Evolutionary conservation across 306 rosid species (phyloP).

Genomic region (Corylus americana): DNA sequence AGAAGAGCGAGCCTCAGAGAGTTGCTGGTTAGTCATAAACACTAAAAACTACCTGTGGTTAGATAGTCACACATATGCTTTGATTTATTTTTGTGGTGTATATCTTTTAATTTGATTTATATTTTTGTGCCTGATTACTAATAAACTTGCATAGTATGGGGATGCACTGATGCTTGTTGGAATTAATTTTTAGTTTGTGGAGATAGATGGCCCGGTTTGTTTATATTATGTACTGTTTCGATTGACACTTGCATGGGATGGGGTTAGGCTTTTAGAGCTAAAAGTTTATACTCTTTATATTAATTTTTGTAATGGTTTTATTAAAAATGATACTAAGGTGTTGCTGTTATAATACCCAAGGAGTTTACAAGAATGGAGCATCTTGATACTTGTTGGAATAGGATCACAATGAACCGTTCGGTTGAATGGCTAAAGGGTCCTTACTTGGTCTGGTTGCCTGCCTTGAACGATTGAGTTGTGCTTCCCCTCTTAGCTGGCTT

Average conservation of each 20-base stretch:
- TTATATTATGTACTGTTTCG: neutral
- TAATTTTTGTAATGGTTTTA: neutral
- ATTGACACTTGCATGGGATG: neutral
- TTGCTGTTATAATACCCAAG: neutral
- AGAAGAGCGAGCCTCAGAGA: constrained; percentile 77
- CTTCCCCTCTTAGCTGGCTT: neutral
- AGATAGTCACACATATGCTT: neutral
- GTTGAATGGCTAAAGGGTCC: neutral
- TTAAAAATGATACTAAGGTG: neutral
- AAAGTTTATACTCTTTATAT: neutral
- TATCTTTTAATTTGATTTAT: neutral
- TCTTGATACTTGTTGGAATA: neutral
- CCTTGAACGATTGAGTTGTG: neutral
- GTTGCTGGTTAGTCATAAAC: constrained; percentile 70
- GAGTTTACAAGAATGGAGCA: neutral
- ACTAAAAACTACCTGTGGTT: neutral
- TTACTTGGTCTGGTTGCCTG: neutral
- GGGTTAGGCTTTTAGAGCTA: neutral
- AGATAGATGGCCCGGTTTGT: neutral
- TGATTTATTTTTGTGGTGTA: neutral
- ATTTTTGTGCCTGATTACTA: neutral
- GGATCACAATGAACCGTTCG: neutral
- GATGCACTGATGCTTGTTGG: neutral
- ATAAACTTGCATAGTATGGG: neutral
- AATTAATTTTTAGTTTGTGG: neutral